Percentiles rank a stretch among this genome's conserved stretches.
Evolutionary conservation across 257 asterid genomes (phyloP).

Genomic region (Cruciata laevipes): DNA sequence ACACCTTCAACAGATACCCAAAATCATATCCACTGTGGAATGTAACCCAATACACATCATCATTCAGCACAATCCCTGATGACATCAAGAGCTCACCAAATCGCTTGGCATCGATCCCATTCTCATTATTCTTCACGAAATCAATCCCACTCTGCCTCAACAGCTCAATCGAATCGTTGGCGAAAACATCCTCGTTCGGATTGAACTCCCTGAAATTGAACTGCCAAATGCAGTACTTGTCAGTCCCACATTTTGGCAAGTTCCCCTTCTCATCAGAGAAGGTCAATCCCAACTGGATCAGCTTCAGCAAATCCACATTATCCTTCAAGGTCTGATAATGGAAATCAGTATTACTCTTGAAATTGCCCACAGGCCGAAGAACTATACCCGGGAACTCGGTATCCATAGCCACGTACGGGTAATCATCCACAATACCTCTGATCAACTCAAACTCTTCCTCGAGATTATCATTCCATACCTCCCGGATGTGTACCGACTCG

Average conservation of each 20-base stretch:
- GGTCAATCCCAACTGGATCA: slow-evolving; percentile 65
- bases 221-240: slow-evolving; percentile 65
- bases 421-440: slow-evolving; percentile 53
- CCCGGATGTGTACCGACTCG: slow-evolving; percentile 64
- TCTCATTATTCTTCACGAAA: slow-evolving; percentile 41
- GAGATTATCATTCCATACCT: slow-evolving; percentile 66
- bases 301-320: slow-evolving; percentile 63
- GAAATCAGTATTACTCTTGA: slow-evolving; percentile 46
- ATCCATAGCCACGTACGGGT: slow-evolving; percentile 72
- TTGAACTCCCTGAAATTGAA: slow-evolving; percentile 71
- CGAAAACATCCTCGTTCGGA: slow-evolving; percentile 56
- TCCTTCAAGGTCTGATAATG: slow-evolving; percentile 60
- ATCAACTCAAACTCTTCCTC: slow-evolving; percentile 61
- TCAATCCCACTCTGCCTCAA: slow-evolving; percentile 62
- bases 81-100: slow-evolving; percentile 80
- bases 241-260: slow-evolving; percentile 56
- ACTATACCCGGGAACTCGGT: slow-evolving; percentile 73
- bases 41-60: slow-evolving; percentile 60
- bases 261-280: slow-evolving; percentile 69
- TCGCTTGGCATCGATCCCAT: slow-evolving; percentile 46
- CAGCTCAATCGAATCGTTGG: slow-evolving; percentile 53
- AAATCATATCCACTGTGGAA: slow-evolving; percentile 76
- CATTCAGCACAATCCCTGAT: slow-evolving; percentile 64
- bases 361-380: slow-evolving; percentile 51
- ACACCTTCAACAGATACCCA: slow-evolving; percentile 61